Conservation (phyloP, 2,329 filamentous ascomycete species). For the Davidsoniella eucalypti region DNA sequence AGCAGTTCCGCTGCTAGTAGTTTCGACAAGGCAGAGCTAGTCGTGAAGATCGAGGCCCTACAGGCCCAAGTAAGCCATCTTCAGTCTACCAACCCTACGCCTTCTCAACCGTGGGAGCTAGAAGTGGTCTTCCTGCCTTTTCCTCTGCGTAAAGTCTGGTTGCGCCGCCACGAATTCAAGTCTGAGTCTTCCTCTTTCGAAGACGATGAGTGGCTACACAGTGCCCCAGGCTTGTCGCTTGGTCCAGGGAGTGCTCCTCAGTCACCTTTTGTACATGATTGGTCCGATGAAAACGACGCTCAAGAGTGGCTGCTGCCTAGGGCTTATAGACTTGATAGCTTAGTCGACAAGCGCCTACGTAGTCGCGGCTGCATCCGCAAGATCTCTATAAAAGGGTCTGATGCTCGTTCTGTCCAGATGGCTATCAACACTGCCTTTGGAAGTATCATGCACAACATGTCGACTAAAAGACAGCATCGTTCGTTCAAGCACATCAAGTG, state of each 20-base stretch:
- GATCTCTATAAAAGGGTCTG: conserved; percentile 42
- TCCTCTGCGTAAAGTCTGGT: conserved; percentile 39
- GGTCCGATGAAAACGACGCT: conserved; percentile 28
- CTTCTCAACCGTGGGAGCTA: conserved; percentile 50
- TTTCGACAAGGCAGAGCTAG: conserved; percentile 28
- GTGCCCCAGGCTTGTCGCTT: not conserved
- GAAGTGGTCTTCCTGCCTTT: conserved; percentile 66
- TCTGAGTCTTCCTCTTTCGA: conserved; percentile 20
- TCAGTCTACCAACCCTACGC: conserved; percentile 37
- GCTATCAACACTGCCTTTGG: conserved; percentile 48
- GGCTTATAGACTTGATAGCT: conserved; percentile 46
- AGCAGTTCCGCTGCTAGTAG: conserved; percentile 28
- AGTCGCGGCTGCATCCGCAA: conserved; percentile 57
- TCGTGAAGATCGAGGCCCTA: conserved; percentile 32
- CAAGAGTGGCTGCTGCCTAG: conserved; percentile 51
- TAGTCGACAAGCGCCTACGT: conserved; percentile 53
- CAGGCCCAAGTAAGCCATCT: conserved; percentile 37
- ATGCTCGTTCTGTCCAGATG: conserved; percentile 50
- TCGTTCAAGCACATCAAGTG: conserved; percentile 19
- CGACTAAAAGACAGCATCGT: conserved; percentile 1
- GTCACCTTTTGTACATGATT: conserved; percentile 31
- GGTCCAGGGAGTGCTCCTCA: conserved; percentile 19
- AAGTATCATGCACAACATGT: conserved; percentile 25
- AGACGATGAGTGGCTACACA: conserved; percentile 37
- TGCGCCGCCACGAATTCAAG: conserved; percentile 32